Evolutionary conservation across 2,329 filamentous ascomycete species (phyloP), one percentile per base, ranked within the genome.

Genomic region (Paracoccidioides lutzii): DNA sequence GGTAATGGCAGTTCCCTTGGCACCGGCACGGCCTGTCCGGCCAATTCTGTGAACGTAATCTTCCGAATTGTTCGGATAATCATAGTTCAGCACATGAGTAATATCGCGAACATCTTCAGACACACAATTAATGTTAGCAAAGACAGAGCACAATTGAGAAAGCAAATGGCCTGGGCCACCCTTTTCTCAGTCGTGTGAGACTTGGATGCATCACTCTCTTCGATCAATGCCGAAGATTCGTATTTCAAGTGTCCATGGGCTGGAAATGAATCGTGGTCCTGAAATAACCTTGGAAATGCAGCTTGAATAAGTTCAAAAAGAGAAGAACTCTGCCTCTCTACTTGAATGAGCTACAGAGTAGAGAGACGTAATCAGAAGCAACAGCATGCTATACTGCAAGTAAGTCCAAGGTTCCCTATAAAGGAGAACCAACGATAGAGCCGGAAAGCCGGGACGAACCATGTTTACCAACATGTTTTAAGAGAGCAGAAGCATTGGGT

Each of bases 81-180:
- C 93, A 88, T 97, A 96, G 84, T 97, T 97, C 78, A 98, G 82
- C 77, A 98, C 93, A 79, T 98, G 93, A 77, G 93, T 97, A 79
- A 98, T 98, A 82, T 98, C 95, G 78, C 90, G 91, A 80, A 98
- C 93, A 87, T 98, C 93, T 97, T 96, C 71, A 76, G 69, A 78
- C 73, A 77, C 72, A 80, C 74, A 60, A 61, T 59, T 82, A 80
- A 52, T 52, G 87, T 95, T 94, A 95, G 89, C 82, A 82, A 72
- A 69, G 67, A 75, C 78, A 81, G 78, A 75, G 76, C 77, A 78
- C 68, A 67, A 69, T 65, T 69, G 60, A 55, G 64, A 64, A 71
- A 64, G 65, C 71, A 71, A 65, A 71, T 71, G 72, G 69, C 68
- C 68, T 65, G 65, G 68, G 71, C 70, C 22, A 22, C 22, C 79